Conservation (phyloP, 2,329 filamentous ascomycete species). For the Pestalotiopsis sp. region DNA sequence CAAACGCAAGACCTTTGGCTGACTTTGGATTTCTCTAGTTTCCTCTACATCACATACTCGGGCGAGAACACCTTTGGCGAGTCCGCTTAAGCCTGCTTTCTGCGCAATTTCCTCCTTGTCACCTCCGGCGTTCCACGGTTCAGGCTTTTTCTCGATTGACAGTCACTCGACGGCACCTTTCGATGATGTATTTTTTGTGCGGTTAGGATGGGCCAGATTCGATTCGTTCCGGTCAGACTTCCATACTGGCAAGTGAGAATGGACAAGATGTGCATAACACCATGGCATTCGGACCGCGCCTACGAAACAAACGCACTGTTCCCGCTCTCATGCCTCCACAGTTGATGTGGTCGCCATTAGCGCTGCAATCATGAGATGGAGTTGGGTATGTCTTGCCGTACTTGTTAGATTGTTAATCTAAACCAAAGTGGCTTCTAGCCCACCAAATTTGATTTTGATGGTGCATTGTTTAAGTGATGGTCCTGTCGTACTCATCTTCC, state of each 20-base stretch:
- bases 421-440: constrained; percentile 10
- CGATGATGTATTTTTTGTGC: constrained; percentile 6
- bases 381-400: background rate
- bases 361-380: background rate
- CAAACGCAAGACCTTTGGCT: constrained; percentile 10
- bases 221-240: background rate
- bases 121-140: constrained; percentile 15
- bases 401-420: constrained; percentile 11
- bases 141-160: constrained; percentile 10
- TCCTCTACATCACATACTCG: constrained; percentile 99
- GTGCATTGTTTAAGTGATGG: background rate
- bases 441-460: constrained; percentile 1
- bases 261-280: background rate
- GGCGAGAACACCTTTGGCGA: constrained; percentile 98
- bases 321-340: background rate
- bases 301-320: background rate
- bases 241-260: background rate
- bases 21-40: constrained; percentile 52
- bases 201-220: constrained; percentile 4
- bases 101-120: constrained; percentile 2
- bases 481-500: background rate
- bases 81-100: constrained; percentile 32
- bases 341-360: background rate
- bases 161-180: background rate
- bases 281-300: background rate